Base-by-base conservation (phyloP, 2,329 filamentous ascomycete genomes). In the Fusarium palustre region DNA sequence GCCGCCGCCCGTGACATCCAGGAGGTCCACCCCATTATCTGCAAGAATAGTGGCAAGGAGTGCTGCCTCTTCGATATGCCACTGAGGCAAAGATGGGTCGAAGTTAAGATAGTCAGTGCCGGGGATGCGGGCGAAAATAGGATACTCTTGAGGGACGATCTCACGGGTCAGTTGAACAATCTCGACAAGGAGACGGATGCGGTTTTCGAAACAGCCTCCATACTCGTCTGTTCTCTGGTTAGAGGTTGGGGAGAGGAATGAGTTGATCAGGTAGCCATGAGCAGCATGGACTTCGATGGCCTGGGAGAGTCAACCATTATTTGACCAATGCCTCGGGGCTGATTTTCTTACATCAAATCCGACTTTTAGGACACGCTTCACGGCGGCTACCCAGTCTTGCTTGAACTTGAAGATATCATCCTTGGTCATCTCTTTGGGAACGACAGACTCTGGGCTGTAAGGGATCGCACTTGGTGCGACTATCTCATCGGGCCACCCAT, bases 91-190 rank as follows among this genome's bases (percentile, higher is more conserved):
- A 16, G 82, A 81, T 4, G 82, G 82, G 46, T 85, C 82, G 69
- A 86, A 81, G 64, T 92, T 89, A 0, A 94, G 83, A 87, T 90
- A 93, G 74, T 94, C 92, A 1, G 88, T 90, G 2, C 88, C 90
- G 11, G 86, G 42, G 6, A 94, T 85, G 28, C 92, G 87, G 16
- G 92, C 80, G 74, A 94, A 87, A 0, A 94, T 81, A 0, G 92
- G 92, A 10, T 57, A 71, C 16, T 67, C 59, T 13, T 31, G 47
- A 2, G 72, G 72, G 34, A 74, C 42, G 22, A 64, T 54, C n/a
- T 47, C 49, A 2, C 72, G 64, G 16, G 70, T 72, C 1, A 66
- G 39, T 81, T 78, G 73, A 12, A 76, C 78, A 50, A 85, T 80
- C 48, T 86, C 83, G 18, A 82, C 58, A 42, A 85, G 80, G 30